Evolutionary conservation across 768 basidiomycete species (phyloP), one percentile per base, ranked within the genome.

Genomic region (Hypholoma sublateritium): DNA sequence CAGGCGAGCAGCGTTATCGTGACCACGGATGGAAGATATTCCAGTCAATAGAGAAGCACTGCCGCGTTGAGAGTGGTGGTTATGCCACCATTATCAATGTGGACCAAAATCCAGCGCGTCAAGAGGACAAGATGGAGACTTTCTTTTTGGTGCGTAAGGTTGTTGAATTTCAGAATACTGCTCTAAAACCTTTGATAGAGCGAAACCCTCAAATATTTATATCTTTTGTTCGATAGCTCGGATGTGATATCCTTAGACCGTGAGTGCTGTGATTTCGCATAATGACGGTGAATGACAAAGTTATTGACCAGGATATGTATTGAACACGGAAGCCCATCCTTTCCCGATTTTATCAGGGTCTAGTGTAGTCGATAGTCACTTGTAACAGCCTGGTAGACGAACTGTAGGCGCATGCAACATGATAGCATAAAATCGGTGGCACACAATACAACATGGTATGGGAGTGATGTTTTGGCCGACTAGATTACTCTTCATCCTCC

Each of bases 41-140:
- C 77, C 77, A 89, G 67, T 83, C 95, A 0, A 96, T 98, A 55
- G 84, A 95, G 64, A 82, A 83, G 67, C 86, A 96, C 67, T 95
- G 92, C 65, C 78, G 80, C 47, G 75, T 94, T 19, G 74, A 79
- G n/a, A 79, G 77, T 0, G 95, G 95, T 17, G 95, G 95, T 8
- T 98, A 90, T 65, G 89, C 91, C 16, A 84, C 85, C 35, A 79
- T 98, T 45, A 70, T 87, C 56, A 92, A 97, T 66, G 95, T 98
- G 9, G 92, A 96, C 69, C 79, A 84, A 58, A 74, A 87, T 9
- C 87, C 88, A 0, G 83, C 77, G 1, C 74, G 76, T 65, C 76
- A 82, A 56, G 88, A 93, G 60, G 93, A 98, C 71, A 88, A 89
- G 70, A 96, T 97, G 95, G 95, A 98, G 74, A 95, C 95, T 12